These are phyloP conservation scores for Coemansia sp. DNA, from an alignment of 192 early-diverging fungal genomes.

Conservation along the genomic window DNA sequence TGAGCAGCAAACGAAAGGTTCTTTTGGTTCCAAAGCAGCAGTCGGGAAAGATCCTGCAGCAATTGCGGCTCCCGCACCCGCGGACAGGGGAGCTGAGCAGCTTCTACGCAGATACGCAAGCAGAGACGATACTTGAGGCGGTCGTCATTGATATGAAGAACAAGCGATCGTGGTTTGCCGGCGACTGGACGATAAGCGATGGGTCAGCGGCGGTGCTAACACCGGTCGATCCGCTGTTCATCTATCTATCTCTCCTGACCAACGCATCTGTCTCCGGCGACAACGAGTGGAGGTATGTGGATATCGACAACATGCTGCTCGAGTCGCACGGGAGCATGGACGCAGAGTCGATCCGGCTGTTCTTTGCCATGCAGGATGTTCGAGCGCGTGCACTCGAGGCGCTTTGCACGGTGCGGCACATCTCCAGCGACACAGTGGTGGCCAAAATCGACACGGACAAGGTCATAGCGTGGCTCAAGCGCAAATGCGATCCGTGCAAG, in stretches of 20 bases:
- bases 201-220: conserved; percentile 32
- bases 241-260: conserved; percentile 38
- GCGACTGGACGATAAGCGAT: conserved; percentile 24
- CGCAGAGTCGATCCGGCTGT: conserved; percentile 7
- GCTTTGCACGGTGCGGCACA: conserved; percentile 25
- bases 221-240: conserved; percentile 39
- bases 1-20: conserved; percentile 23
- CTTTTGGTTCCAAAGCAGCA: conserved; percentile 26
- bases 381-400: conserved; percentile 18
- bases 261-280: conserved; percentile 9
- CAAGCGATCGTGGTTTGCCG: conserved; percentile 42
- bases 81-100: conserved; percentile 24
- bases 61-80: conserved; percentile 40
- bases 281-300: conserved; percentile 35
- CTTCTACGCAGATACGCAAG: conserved; percentile 28
- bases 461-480: conserved; percentile 35
- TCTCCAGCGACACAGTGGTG: conserved; percentile 20
- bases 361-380: conserved; percentile 13
- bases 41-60: conserved; percentile 19
- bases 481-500: conserved; percentile 25
- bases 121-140: conserved; percentile 34
- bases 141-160: conserved; percentile 30
- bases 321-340: conserved; percentile 34
- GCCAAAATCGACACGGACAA: conserved; percentile 24
- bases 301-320: conserved; percentile 29